A percentile compares a stretch with the other conserved stretches of the same genome.
These are phyloP conservation scores for Boletus rubroflammeus DNA, from an alignment of 768 basidiomycete species.

Conservation along the genomic window DNA sequence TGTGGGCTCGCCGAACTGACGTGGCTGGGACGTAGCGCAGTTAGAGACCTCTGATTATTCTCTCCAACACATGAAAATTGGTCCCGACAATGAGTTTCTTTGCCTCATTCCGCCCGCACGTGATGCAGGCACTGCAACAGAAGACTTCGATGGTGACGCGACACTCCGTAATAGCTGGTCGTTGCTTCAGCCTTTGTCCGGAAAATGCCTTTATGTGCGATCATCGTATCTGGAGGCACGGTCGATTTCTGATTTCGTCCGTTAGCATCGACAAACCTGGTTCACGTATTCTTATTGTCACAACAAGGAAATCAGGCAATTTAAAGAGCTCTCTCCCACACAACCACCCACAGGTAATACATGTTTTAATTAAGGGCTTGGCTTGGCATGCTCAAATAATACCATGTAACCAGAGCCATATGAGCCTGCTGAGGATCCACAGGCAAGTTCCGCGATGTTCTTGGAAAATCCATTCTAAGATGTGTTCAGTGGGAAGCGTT, in stretches of 20 bases:
- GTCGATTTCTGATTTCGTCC: conserved; percentile 31
- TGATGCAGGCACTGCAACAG: conserved; percentile 40
- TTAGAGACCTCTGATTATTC: conserved; percentile 38
- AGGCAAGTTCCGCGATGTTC: conserved; percentile 46
- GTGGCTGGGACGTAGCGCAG: conserved; percentile 18
- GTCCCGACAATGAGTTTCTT: conserved; percentile 64
- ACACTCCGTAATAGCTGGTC: conserved; percentile 79
- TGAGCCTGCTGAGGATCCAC: conserved; percentile 82
- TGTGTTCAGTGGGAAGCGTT: conserved; percentile 68
- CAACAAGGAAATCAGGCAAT: conserved; percentile 92
- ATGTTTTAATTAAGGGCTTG: conserved; percentile 16
- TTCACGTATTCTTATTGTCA: conserved; percentile 98
- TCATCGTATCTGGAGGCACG: conserved; percentile 26
- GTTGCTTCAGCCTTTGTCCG: conserved; percentile 72
- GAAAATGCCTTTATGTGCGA: conserved; percentile 83
- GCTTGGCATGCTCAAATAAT: conserved; percentile 20
- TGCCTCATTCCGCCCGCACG: conserved; percentile 74
- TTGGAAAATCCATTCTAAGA: conserved; percentile 21
- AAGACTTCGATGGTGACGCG: conserved; percentile 55
- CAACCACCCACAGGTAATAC: conserved; percentile 64
- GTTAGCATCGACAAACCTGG: conserved; percentile 83
- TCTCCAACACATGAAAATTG: conserved; percentile 74
- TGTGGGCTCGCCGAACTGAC: conserved; percentile 12
- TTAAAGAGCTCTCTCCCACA: conserved; percentile 73
- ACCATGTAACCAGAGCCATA: conserved; percentile 50